phyloP scores from a whole-genome alignment of 345 rosid genomes.

The Salix brachista region DNA sequence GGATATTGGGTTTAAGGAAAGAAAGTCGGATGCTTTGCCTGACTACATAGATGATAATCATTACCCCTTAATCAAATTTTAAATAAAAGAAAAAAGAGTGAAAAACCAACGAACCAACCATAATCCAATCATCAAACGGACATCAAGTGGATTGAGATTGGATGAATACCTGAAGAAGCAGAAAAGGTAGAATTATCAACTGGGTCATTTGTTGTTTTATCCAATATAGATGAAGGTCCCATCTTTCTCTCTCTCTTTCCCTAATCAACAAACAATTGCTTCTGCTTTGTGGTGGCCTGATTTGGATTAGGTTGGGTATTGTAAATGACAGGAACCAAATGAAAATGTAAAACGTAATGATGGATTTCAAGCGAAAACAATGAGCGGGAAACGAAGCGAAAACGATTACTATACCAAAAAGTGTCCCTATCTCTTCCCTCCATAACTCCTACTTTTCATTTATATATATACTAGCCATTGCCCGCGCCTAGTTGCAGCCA shows the following conservation, averaged over 20 bases:
- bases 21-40: background rate
- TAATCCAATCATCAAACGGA: background rate
- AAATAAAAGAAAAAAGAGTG: background rate
- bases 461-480: too few species aligned
- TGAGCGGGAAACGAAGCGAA: background rate
- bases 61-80: background rate
- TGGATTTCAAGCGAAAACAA: background rate
- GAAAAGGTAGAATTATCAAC: background rate
- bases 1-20: background rate
- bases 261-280: background rate
- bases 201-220: background rate
- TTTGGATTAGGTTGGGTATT: background rate
- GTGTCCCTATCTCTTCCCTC: background rate
- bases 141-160: background rate
- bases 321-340: background rate
- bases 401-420: background rate
- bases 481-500: rapidly evolving
- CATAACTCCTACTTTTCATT: background rate
- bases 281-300: background rate
- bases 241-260: background rate
- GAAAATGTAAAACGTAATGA: background rate
- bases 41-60: background rate
- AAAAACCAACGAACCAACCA: background rate
- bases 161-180: background rate
- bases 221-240: background rate